phyloP scores from a whole-genome alignment of 2,329 filamentous ascomycete species.

The Neopestalotiopsis sp. region DNA sequence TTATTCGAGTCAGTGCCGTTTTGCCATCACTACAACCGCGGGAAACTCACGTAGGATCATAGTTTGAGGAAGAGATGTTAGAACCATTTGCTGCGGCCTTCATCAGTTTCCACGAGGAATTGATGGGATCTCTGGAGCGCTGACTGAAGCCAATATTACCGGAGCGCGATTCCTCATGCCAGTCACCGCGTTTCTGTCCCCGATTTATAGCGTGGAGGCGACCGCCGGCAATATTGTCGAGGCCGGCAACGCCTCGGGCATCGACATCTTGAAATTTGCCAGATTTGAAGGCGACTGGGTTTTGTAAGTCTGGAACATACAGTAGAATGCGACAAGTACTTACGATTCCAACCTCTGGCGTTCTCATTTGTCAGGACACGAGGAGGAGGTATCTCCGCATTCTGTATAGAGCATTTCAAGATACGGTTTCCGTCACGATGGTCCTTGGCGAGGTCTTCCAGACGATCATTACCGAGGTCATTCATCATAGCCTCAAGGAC shows the following conservation, averaged over 20 bases:
- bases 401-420: neutral
- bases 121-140: neutral
- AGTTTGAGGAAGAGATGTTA: neutral
- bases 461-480: conserved; percentile 11
- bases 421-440: neutral
- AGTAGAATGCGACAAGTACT: neutral
- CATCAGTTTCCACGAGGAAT: neutral
- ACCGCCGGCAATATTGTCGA: conserved; percentile 12
- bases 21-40: neutral
- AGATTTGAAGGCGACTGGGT: conserved; percentile 10
- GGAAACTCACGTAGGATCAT: conserved; percentile 4
- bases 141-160: neutral
- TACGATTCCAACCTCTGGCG: conserved; percentile 11
- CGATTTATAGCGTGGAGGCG: conserved; percentile 7
- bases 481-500: conserved; percentile 16
- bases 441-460: conserved; percentile 13
- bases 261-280: conserved; percentile 11
- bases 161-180: neutral
- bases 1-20: neutral
- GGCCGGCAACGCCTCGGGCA: neutral
- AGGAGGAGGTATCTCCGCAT: neutral
- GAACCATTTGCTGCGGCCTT: neutral
- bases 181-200: neutral
- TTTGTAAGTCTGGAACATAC: neutral
- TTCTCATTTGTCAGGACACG: neutral